Evolutionary conservation across 2,329 filamentous ascomycete species (phyloP).

Genomic region (Ophiostoma ulmi): DNA sequence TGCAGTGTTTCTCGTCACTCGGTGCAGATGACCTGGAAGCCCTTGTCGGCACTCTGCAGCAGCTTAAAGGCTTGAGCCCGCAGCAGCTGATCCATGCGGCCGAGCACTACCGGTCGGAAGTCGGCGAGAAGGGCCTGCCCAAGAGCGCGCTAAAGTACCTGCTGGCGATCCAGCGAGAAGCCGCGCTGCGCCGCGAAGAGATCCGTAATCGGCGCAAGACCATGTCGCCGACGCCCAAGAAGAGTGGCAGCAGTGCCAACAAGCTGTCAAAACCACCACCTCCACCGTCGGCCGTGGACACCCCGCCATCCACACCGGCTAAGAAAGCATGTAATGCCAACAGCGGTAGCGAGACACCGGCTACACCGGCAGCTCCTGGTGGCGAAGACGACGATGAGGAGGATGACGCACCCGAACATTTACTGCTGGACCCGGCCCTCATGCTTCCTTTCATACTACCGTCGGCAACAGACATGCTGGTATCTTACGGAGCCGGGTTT

Average conservation of each 20-base stretch:
- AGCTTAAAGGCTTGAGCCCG: slow-evolving; percentile 76
- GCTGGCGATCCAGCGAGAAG: slow-evolving; percentile 70
- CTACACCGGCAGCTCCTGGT: slow-evolving; percentile 42
- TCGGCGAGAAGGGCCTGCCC: slow-evolving; percentile 85
- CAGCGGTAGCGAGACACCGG: slow-evolving; percentile 31
- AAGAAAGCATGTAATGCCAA: slow-evolving; percentile 29
- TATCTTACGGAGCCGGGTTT: slow-evolving; percentile 91
- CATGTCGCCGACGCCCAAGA: slow-evolving; percentile 39
- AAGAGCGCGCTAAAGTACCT: slow-evolving; percentile 88
- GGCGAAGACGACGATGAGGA: slow-evolving; percentile 52
- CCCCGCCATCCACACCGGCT: slow-evolving; percentile 19
- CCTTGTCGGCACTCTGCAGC: slow-evolving; percentile 80
- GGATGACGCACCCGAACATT: slow-evolving; percentile 64
- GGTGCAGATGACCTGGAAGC: slow-evolving; percentile 80
- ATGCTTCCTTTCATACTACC: slow-evolving; percentile 95
- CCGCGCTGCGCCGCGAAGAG: slow-evolving; percentile 53
- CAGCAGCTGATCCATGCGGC: slow-evolving; percentile 88
- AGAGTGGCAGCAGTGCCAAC: slow-evolving; percentile 4
- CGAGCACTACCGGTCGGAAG: slow-evolving; percentile 88
- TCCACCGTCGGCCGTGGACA: neutral
- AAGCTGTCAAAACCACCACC: slow-evolving; percentile 6
- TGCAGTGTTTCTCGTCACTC: slow-evolving; percentile 94
- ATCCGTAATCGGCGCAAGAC: slow-evolving; percentile 46
- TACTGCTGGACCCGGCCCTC: slow-evolving; percentile 81
- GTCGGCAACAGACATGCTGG: slow-evolving; percentile 93